These are phyloP conservation scores for Hypoxylon sp. DNA, from an alignment of 2,329 filamentous ascomycete genomes.

Conservation along the genomic window DNA sequence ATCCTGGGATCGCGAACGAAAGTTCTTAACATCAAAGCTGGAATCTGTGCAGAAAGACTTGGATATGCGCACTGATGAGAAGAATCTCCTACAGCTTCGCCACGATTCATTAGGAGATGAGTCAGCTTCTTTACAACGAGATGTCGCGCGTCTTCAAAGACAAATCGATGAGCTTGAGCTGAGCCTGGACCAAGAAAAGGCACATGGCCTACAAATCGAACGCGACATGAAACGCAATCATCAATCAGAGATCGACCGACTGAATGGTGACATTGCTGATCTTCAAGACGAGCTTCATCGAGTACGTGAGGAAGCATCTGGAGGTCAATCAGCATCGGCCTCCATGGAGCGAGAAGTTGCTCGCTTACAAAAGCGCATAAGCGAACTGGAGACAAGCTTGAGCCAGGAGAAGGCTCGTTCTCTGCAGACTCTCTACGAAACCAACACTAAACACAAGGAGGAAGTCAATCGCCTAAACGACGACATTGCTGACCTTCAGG, in stretches of 20 bases:
- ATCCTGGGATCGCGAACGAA: slow-evolving; percentile 57
- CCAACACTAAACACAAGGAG: slow-evolving; percentile 67
- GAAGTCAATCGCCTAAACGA: slow-evolving; percentile 66
- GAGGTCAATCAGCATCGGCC: slow-evolving; percentile 44
- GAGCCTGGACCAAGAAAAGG: slow-evolving; percentile 67
- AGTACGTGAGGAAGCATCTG: slow-evolving; percentile 44
- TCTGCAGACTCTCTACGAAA: slow-evolving; percentile 73
- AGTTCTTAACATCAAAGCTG: slow-evolving; percentile 65
- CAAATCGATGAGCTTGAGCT: slow-evolving; percentile 64
- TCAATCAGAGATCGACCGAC: slow-evolving; percentile 66
- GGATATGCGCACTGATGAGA: slow-evolving; percentile 73
- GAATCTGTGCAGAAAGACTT: slow-evolving; percentile 73
- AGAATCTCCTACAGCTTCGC: slow-evolving; percentile 77
- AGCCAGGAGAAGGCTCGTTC: slow-evolving; percentile 74
- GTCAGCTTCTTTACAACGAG: slow-evolving; percentile 75
- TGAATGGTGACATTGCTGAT: slow-evolving; percentile 63
- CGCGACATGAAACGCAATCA: slow-evolving; percentile 70
- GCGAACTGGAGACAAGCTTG: slow-evolving; percentile 46
- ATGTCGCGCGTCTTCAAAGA: slow-evolving; percentile 68
- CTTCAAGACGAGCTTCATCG: slow-evolving; percentile 62
- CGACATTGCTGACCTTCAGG: slow-evolving; percentile 64
- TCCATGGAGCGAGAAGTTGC: slow-evolving; percentile 46
- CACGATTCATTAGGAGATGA: slow-evolving; percentile 78
- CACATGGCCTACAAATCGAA: slow-evolving; percentile 72
- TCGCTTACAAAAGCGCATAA: slow-evolving; percentile 47